Conservation (phyloP, 2,329 filamentous ascomycete species). For the Colletotrichum sp. region DNA sequence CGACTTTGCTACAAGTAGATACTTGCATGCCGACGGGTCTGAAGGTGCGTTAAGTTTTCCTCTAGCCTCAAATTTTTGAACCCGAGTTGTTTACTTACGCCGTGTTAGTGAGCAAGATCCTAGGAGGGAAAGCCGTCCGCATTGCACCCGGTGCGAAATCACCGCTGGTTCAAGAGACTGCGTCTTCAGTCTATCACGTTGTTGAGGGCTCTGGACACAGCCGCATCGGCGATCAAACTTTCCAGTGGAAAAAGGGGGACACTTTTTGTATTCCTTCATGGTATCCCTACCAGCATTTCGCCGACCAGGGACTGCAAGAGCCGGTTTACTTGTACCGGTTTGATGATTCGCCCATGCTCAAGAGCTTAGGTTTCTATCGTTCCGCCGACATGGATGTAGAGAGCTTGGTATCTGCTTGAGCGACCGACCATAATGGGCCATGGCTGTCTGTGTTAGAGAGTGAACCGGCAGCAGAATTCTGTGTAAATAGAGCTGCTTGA, state of each 20-base stretch:
- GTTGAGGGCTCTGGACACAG: slow-evolving; percentile 49
- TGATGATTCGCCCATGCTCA: slow-evolving; percentile 60
- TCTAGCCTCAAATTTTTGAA: not conserved
- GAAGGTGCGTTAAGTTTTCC: slow-evolving; percentile 29
- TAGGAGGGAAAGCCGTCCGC: slow-evolving; percentile 53
- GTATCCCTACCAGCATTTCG: slow-evolving; percentile 53
- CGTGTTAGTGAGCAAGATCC: slow-evolving; percentile 43
- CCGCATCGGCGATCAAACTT: slow-evolving; percentile 38
- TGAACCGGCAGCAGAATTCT: not conserved
- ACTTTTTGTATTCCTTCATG: slow-evolving; percentile 61
- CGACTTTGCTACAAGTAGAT: slow-evolving; percentile 33
- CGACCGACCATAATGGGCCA: not conserved
- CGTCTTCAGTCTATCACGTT: slow-evolving; percentile 59
- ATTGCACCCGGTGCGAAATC: slow-evolving; percentile 42
- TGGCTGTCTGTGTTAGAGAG: not conserved
- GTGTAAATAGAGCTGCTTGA: not conserved
- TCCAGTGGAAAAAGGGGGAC: slow-evolving; percentile 54
- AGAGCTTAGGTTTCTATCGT: slow-evolving; percentile 54
- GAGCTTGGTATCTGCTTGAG: slow-evolving; percentile 34
- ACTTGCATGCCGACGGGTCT: slow-evolving; percentile 34
- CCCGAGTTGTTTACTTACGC: not conserved
- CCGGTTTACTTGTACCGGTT: slow-evolving; percentile 58
- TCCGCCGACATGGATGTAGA: slow-evolving; percentile 43
- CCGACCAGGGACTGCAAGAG: slow-evolving; percentile 28
- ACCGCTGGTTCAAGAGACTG: slow-evolving; percentile 48